phyloP scores from a whole-genome alignment of 78 protist species.

The Dictyostelium firmibasis region DNA sequence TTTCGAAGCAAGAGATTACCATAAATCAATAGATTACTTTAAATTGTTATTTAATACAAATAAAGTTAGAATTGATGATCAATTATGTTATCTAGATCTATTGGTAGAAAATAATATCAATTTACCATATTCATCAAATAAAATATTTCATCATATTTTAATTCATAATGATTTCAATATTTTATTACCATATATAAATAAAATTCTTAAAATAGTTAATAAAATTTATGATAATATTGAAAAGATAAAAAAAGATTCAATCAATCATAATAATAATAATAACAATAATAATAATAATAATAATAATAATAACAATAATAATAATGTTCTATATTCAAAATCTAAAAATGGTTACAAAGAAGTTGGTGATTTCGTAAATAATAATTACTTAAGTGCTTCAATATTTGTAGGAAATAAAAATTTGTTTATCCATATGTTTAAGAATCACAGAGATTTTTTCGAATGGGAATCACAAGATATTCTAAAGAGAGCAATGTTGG shows the following conservation, averaged over 20 bases:
- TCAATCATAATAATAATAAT: not conserved
- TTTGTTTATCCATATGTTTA: not conserved
- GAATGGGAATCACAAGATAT: not conserved
- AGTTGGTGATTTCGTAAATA: not conserved
- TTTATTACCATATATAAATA: not conserved
- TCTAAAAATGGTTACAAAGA: too few relatives aligned
- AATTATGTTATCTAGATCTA: not conserved
- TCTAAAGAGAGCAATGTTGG: not conserved
- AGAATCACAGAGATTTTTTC: not conserved
- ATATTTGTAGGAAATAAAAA: not conserved
- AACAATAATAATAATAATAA: not conserved
- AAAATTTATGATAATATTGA: not conserved
- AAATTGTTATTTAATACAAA: not conserved
- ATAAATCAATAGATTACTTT: not conserved
- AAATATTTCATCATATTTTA: not conserved
- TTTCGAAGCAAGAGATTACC: not conserved
- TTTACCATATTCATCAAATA: not conserved
- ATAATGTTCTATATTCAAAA: too few relatives aligned
- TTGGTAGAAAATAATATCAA: not conserved
- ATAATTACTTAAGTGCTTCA: not conserved
- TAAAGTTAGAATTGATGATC: not conserved
- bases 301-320: not conserved
- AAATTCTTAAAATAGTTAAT: not conserved
- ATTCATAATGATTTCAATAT: not conserved
- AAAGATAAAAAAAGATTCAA: not conserved